phyloP scores from a whole-genome alignment of 345 rosid genomes.

The Camelina hispida region DNA sequence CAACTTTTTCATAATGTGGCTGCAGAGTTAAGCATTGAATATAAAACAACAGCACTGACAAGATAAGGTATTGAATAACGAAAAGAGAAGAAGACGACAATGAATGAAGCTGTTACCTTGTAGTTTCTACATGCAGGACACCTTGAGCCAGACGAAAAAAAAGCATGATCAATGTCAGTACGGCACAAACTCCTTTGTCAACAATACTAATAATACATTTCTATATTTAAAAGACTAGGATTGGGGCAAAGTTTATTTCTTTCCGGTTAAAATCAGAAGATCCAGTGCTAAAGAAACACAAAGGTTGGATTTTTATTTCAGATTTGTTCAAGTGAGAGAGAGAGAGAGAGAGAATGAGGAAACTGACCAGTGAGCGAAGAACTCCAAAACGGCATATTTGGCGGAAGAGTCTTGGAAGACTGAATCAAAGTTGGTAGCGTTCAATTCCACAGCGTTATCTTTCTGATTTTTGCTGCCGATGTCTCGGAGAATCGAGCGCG shows the following conservation, averaged over 20 bases:
- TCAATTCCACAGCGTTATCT: constrained; percentile 73
- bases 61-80: constrained; percentile 15
- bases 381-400: constrained; percentile 75
- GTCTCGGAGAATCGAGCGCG: constrained; percentile 77
- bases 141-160: constrained; percentile 56
- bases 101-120: constrained; percentile 58
- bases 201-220: neutral
- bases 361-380: constrained; percentile 89
- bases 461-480: constrained; percentile 41
- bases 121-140: constrained; percentile 99
- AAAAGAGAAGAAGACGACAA: constrained; percentile 27
- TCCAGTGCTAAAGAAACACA: neutral
- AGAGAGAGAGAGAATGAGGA: neutral
- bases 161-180: constrained; percentile 21
- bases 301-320: neutral
- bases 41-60: constrained; percentile 32
- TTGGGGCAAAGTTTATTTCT: neutral
- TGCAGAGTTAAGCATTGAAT: constrained; percentile 48
- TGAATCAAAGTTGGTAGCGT: constrained; percentile 70
- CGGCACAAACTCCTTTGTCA: constrained; percentile 18
- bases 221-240: neutral
- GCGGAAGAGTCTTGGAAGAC: constrained; percentile 71
- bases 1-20: constrained; percentile 96
- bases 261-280: constrained; percentile 2
- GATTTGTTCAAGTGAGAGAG: neutral